Evolutionary conservation across 495 filamentous ascomycete genomes (phyloP).

Genomic region (Neurospora sp.): DNA sequence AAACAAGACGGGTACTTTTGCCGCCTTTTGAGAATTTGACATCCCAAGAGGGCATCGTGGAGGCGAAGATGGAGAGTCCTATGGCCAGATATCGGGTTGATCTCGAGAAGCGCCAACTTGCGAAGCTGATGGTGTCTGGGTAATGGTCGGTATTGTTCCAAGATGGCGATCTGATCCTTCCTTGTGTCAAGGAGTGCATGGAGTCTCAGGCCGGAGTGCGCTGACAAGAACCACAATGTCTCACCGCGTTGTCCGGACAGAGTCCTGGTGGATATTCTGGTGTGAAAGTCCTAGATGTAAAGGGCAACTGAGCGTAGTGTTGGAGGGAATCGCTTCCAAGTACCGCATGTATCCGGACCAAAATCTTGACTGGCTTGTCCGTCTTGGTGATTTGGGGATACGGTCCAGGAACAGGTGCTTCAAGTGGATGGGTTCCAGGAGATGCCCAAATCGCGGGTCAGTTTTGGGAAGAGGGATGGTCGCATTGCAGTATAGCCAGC

Average conservation of each 20-base stretch:
- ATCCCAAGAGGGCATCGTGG: not conserved
- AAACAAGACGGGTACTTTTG: not conserved
- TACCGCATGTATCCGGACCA: not conserved
- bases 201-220: not conserved
- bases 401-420: not conserved
- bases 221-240: not conserved
- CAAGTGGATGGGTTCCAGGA: not conserved
- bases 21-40: not conserved
- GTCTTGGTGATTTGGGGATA: not conserved
- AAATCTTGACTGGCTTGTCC: not conserved
- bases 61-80: not conserved
- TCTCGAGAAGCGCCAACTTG: not conserved
- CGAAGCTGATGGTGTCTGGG: not conserved
- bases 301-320: not conserved
- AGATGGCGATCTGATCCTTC: not conserved
- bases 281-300: not conserved
- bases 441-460: not conserved
- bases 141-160: not conserved
- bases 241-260: not conserved
- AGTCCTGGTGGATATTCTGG: not conserved
- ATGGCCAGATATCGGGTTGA: not conserved
- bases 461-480: not conserved
- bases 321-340: not conserved
- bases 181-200: not conserved
- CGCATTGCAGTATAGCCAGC: not conserved